Evolutionary conservation across 331 rosid species (phyloP), one percentile per base, ranked within the genome.

Genomic region (Quercus phellos): DNA sequence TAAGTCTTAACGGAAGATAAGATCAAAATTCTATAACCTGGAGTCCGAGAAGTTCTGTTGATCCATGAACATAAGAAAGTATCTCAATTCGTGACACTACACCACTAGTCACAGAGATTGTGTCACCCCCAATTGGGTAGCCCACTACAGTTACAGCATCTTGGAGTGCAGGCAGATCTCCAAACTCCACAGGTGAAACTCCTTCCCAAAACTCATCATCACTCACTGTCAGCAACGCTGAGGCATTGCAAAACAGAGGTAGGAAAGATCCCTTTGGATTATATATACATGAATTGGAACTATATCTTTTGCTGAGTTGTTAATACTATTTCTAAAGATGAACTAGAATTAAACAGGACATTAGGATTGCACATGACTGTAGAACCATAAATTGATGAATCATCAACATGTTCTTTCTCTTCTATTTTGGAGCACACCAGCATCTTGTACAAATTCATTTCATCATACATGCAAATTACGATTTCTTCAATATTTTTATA

Each of bases 121-220:
- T 89, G 80, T 92, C 97, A 54, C 92, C 96, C 26, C 91, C 97
- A 75, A 90, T 90, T 46, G 92, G 96, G 56, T 92, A 90, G 21
- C 97, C 96, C 73, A 88, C 96, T 70, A 92, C 96, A 21, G 89
- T 92, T 69, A 89, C 94, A 1, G 92, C 92, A 77, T 92, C 97
- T 85, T 85, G 94, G 19, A 90, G 91, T 9, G 92, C 78, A 8
- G 96, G 97, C 84, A 92, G 85, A 34, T 87, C 90, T 46, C 96
- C 92, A 73, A 92, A 92, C 83, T 89, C 91, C 71, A 89, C 90
- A 8, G 91, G 93, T 35, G 86, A 84, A 87, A 87, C 89, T 78
- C 96, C 97, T 80, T 90, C 82, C 97, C 94, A 92, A 79, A 92
- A 89, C 84, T 92, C 93, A 50, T 92, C 92, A 74, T 90, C 92